Evolutionary conservation across 2,329 filamentous ascomycete genomes (phyloP).

Genomic region (Pyricularia pennisetigena): DNA sequence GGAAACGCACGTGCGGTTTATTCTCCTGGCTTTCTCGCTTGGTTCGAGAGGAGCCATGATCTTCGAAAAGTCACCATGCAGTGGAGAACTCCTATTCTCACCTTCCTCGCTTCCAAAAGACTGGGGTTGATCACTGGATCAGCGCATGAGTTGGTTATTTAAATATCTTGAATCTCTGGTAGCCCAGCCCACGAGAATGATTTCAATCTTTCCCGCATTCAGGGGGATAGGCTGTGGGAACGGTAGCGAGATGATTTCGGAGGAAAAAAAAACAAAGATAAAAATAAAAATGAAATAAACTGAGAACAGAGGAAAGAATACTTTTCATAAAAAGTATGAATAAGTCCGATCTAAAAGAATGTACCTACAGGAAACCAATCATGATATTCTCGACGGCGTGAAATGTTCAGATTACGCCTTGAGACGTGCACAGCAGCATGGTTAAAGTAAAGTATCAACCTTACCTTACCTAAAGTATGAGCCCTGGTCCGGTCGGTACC

Average conservation of each 20-base stretch:
- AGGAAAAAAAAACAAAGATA: not conserved
- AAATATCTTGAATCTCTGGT: no score
- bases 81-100: not conserved
- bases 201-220: not conserved
- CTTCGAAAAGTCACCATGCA: not conserved
- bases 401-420: no score
- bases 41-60: not conserved
- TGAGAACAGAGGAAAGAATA: no score
- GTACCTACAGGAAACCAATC: no score
- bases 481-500: no score
- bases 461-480: no score
- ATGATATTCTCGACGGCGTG: no score
- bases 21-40: not conserved
- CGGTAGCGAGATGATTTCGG: not conserved
- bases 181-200: not conserved
- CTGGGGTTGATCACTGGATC: not conserved
- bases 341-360: no score
- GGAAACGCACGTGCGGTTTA: not conserved
- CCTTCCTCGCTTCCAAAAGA: not conserved
- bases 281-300: no score
- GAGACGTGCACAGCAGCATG: no score
- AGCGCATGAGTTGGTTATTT: not conserved
- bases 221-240: not conserved
- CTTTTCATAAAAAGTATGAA: no score
- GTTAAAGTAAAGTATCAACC: no score